Conservation (phyloP, 768 basidiomycete species). For the Artomyces pyxidatus region DNA sequence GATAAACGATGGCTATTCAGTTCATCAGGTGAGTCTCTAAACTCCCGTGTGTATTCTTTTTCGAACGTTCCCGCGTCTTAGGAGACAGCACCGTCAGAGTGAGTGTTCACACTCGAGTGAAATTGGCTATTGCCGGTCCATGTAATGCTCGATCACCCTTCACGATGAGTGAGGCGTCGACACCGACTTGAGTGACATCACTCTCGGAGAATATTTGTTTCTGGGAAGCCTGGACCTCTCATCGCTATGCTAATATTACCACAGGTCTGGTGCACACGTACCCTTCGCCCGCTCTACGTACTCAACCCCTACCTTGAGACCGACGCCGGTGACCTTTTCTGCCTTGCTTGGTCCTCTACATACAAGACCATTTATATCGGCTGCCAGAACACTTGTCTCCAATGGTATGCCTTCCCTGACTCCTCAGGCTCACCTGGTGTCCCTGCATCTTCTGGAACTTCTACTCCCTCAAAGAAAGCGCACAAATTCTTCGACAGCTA, state of each 20-base stretch:
- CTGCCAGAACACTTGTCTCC: constrained; percentile 88
- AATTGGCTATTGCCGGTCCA: not conserved
- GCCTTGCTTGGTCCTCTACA: constrained; percentile 65
- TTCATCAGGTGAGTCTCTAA: constrained; percentile 58
- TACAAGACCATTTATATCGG: constrained; percentile 75
- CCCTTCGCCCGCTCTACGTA: constrained; percentile 58
- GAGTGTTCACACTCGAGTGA: constrained; percentile 21
- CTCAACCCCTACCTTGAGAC: constrained; percentile 74
- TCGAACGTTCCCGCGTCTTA: constrained; percentile 23
- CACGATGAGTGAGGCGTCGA: too few species aligned
- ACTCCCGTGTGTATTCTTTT: not conserved
- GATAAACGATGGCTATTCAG: constrained; percentile 85
- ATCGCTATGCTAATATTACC: not conserved
- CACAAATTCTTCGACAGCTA: constrained; percentile 94
- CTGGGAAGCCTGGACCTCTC: too few species aligned
- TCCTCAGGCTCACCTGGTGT: constrained; percentile 4
- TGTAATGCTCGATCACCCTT: too few species aligned
- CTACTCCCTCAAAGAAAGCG: constrained; percentile 34
- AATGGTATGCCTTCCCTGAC: constrained; percentile 67
- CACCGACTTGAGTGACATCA: too few species aligned
- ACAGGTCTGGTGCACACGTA: constrained; percentile 77
- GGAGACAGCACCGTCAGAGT: constrained; percentile 88
- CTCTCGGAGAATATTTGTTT: too few species aligned
- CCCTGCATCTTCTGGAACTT: constrained; percentile 6
- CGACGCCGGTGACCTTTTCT: constrained; percentile 83